A percentile compares a stretch with the other conserved stretches of the same genome.
These are phyloP conservation scores for Tremella yokohamensis DNA, from an alignment of 768 basidiomycete species.

Conservation along the genomic window DNA sequence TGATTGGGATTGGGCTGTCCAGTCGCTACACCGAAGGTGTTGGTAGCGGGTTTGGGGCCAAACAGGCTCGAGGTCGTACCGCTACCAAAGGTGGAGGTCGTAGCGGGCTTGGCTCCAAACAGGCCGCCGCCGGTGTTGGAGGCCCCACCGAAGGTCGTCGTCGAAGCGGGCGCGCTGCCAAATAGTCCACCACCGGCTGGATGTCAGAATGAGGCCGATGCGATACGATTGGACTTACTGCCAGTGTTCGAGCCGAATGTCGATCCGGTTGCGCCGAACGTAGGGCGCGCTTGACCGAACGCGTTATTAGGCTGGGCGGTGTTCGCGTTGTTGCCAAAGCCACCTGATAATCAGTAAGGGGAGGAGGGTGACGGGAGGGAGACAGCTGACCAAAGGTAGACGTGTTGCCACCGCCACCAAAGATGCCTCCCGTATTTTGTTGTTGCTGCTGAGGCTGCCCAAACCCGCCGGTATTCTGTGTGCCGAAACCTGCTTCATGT, in stretches of 20 bases:
- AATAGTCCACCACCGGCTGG: conserved; percentile 34
- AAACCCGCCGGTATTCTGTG: conserved; percentile 49
- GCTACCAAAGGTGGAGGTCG: conserved; percentile 55
- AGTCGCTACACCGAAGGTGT: conserved; percentile 26
- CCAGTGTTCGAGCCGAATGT: conserved; percentile 59
- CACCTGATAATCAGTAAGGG: conserved; percentile 51
- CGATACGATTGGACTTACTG: conserved; percentile 30
- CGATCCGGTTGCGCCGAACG: conserved; percentile 43
- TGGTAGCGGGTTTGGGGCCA: conserved; percentile 17
- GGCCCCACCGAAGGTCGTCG: conserved; percentile 6
- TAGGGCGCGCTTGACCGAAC: conserved; percentile 2
- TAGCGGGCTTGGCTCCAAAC: conserved; percentile 55
- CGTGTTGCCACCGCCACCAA: conserved; percentile 21
- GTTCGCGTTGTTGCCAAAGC: background rate
- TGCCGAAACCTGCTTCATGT: conserved; percentile 59
- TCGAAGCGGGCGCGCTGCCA: conserved; percentile 21
- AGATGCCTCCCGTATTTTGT: conserved; percentile 24
- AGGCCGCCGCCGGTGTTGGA: conserved; percentile 16
- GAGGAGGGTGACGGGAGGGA: background rate
- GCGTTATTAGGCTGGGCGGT: background rate
- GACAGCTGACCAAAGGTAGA: conserved; percentile 20
- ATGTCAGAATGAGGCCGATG: conserved; percentile 18
- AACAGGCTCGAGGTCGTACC: conserved; percentile 42
- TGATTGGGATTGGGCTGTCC: conserved; percentile 5
- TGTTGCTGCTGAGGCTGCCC: conserved; percentile 33